A percentile compares a stretch with the other conserved stretches of the same genome.
Evolutionary conservation across 2,329 filamentous ascomycete genomes (phyloP).

Genomic region (Aplosporella prunicola): DNA sequence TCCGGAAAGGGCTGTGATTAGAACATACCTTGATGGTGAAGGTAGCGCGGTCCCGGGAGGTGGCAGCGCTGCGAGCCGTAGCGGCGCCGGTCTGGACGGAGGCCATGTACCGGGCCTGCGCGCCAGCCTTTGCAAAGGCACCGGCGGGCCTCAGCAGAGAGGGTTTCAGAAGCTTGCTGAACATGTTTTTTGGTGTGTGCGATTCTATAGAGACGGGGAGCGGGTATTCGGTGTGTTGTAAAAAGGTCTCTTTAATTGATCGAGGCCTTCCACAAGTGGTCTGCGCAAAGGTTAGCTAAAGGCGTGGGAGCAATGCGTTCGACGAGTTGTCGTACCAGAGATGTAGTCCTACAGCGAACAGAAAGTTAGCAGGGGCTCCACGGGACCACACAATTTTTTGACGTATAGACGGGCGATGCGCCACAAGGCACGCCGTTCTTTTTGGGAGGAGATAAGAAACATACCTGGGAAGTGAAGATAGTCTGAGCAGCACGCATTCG

Average conservation of each 20-base stretch:
- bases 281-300: conserved; percentile 22
- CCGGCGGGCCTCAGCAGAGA: conserved; percentile 35
- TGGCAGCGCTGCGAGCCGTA: conserved; percentile 50
- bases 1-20: conserved; percentile 1
- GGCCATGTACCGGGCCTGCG: conserved; percentile 47
- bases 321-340: conserved; percentile 44
- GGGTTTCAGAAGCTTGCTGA: conserved; percentile 46
- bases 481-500: conserved; percentile 42
- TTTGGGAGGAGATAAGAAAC: conserved; percentile 16
- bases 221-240: conserved; percentile 12
- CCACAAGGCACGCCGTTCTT: not conserved
- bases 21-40: conserved; percentile 80
- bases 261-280: conserved; percentile 61
- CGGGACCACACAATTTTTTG: conserved; percentile 1
- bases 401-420: not conserved
- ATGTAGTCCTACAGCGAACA: conserved; percentile 48
- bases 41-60: conserved; percentile 70
- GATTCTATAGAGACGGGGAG: not conserved
- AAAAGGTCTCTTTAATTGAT: conserved; percentile 44
- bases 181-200: conserved; percentile 34
- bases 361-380: conserved; percentile 24
- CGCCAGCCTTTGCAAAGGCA: conserved; percentile 35
- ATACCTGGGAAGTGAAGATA: conserved; percentile 45
- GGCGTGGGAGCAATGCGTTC: conserved; percentile 12
- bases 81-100: conserved; percentile 59